phyloP scores from a whole-genome alignment of 192 early-diverging fungal species.

The Endogone sp. region DNA sequence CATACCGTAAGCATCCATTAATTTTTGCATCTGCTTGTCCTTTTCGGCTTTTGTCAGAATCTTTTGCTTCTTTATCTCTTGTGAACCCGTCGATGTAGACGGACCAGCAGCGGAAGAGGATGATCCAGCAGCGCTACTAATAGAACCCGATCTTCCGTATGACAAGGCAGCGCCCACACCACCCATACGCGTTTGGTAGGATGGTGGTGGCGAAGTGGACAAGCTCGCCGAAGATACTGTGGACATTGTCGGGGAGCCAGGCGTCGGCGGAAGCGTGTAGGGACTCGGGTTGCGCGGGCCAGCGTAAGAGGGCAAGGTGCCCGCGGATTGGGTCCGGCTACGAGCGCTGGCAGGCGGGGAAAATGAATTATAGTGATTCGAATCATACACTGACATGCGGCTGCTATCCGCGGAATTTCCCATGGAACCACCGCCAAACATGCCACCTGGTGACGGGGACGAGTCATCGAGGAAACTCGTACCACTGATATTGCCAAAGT shows the following conservation, averaged over 20 bases:
- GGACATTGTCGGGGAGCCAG: not conserved
- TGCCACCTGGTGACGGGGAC: not conserved
- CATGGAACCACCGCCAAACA: not conserved
- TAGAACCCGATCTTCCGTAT: not conserved
- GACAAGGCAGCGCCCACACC: not conserved
- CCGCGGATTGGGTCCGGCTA: not conserved
- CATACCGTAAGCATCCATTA: not conserved
- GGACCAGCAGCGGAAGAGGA: not conserved
- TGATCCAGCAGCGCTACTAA: not conserved
- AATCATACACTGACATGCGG: not conserved
- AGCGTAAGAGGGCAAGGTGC: not conserved
- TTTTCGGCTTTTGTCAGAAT: not conserved
- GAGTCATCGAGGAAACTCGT: not conserved
- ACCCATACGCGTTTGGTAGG: not conserved
- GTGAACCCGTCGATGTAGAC: not conserved
- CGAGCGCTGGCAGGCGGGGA: no score
- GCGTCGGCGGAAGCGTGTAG: not conserved
- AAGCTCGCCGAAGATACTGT: not conserved
- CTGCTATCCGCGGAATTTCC: not conserved
- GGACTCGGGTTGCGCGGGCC: not conserved
- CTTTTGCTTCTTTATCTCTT: not conserved
- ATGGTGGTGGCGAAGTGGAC: not conserved
- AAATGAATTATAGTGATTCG: not conserved
- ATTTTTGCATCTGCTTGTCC: not conserved
- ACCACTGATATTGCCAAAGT: not conserved